These are phyloP conservation scores for Blastobotrys petasosporus DNA, from an alignment of 1,139 yeast species.

Conservation along the genomic window DNA sequence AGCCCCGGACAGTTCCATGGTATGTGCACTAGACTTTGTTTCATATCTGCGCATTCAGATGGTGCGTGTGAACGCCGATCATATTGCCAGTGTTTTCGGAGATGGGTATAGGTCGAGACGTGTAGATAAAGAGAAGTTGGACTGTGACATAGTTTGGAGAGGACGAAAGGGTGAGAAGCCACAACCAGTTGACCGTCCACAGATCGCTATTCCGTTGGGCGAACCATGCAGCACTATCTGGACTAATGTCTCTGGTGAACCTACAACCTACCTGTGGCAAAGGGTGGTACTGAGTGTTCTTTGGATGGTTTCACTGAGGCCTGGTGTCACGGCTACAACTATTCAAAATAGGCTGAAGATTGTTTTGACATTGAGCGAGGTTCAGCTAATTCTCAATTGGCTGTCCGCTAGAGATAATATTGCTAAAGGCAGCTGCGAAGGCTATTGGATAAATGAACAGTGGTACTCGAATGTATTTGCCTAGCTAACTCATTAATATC, in stretches of 20 bases:
- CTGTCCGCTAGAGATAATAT: conserved; percentile 42
- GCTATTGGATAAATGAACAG: conserved; percentile 44
- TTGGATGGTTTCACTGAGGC: conserved; percentile 42
- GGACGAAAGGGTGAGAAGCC: conserved; percentile 14
- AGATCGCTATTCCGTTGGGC: conserved; percentile 41
- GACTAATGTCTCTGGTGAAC: conserved; percentile 60
- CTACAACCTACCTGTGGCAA: conserved; percentile 57
- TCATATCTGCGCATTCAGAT: conserved; percentile 38
- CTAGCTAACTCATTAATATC: not conserved
- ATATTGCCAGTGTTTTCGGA: conserved; percentile 25
- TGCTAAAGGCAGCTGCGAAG: conserved; percentile 38
- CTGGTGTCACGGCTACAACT: conserved; percentile 49
- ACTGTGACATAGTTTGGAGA: conserved; percentile 48
- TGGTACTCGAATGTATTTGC: conserved; percentile 43
- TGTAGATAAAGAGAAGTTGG: conserved; percentile 54
- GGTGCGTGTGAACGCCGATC: conserved; percentile 45
- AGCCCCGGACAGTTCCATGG: conserved; percentile 53
- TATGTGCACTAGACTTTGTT: conserved; percentile 45
- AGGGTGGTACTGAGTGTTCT: conserved; percentile 50
- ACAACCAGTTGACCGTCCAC: conserved; percentile 15
- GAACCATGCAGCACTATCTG: conserved; percentile 68
- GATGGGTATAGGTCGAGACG: conserved; percentile 58
- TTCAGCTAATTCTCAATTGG: conserved; percentile 53
- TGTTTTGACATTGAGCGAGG: conserved; percentile 47
- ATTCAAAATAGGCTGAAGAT: conserved; percentile 38